Conservation (phyloP, 2,329 filamentous ascomycete species). For the Fusarium temperatum region DNA sequence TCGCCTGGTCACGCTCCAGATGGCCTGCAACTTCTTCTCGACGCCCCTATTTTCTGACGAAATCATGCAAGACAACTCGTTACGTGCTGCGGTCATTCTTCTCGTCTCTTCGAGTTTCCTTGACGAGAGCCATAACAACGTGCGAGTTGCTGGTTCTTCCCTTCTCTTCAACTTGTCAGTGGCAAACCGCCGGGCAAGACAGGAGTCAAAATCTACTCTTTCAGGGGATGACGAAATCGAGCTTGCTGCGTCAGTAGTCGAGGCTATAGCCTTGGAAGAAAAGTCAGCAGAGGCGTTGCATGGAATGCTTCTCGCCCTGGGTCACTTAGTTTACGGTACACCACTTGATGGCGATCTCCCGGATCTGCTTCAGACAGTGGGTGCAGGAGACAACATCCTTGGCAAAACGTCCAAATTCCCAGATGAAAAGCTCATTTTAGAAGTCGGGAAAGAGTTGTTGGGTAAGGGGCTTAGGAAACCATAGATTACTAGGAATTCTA, state of each 20-base stretch:
- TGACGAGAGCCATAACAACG: slow-evolving; percentile 76
- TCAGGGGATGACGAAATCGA: slow-evolving; percentile 80
- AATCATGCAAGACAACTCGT: slow-evolving; percentile 60
- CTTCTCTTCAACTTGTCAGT: slow-evolving; percentile 84
- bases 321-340: slow-evolving; percentile 77
- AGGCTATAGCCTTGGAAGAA: slow-evolving; percentile 71
- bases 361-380: slow-evolving; percentile 81
- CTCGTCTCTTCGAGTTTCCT: slow-evolving; percentile 82
- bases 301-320: slow-evolving; percentile 79
- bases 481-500: slow-evolving; percentile 5
- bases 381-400: slow-evolving; percentile 72
- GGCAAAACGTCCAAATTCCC: slow-evolving; percentile 66
- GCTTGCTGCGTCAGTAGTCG: slow-evolving; percentile 80
- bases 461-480: slow-evolving; percentile 58
- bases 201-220: slow-evolving; percentile 66
- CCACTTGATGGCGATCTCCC: slow-evolving; percentile 77
- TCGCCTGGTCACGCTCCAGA: slow-evolving; percentile 83
- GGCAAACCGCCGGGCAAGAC: slow-evolving; percentile 72
- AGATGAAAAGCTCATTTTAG: slow-evolving; percentile 64
- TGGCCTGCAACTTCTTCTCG: slow-evolving; percentile 86
- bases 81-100: slow-evolving; percentile 69
- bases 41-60: slow-evolving; percentile 75
- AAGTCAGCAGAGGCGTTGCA: slow-evolving; percentile 76
- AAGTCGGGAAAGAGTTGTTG: slow-evolving; percentile 62
- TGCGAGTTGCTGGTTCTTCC: slow-evolving; percentile 83